Evolutionary conservation across 139 green algal genomes (phyloP), one percentile per base, ranked within the genome.

Genomic region (Chlamydomonas applanata): DNA sequence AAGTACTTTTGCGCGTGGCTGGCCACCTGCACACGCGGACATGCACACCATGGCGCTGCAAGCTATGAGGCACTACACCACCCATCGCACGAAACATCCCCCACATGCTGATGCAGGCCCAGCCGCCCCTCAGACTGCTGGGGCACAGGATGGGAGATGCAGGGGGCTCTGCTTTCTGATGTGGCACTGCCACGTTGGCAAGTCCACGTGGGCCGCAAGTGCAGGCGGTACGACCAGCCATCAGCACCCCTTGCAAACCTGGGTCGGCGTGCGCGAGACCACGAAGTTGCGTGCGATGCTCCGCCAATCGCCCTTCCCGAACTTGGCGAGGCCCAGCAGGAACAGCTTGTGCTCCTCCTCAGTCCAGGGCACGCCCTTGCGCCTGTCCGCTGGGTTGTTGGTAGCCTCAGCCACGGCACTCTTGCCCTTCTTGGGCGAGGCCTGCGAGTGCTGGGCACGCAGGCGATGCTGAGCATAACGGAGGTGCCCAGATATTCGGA

Each of bases 341-440:
- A 98, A 98, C 1, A 97, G 83, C 14, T 89, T 82, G 83, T 98
- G 94, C 83, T 98, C 94, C 73, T 98, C 94, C 69, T 98, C 92
- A 2, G 93, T 97, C 94, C 94, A 98, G 0, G 94, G 91, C 35
- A 98, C 94, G 54, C 94, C 94, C 78, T 98, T 98, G 17, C 91
- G 86, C 24, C 90, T 78, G 62, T 83, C 79, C 40, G 40, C 40
- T 49, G 40, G 27, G 70, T 53, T n/a, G 69, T 69, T 5, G 59
- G 68, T 3, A 68, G 74, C 11, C 77, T 94, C 91, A 36, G 32
- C 32, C 32, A 71, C 44, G 30, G 73, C 73, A 0, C 84, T 76
- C 34, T 87, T 82, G 13, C 57, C 29, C 60, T 74, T 74, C 35
- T 72, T 75, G 22, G 73, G 19, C 4, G 29, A n/a, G 33, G 65